Evolutionary conservation across 164 flowering plant genomes (phyloP).

Genomic region (grape (Vitis vinifera)): DNA sequence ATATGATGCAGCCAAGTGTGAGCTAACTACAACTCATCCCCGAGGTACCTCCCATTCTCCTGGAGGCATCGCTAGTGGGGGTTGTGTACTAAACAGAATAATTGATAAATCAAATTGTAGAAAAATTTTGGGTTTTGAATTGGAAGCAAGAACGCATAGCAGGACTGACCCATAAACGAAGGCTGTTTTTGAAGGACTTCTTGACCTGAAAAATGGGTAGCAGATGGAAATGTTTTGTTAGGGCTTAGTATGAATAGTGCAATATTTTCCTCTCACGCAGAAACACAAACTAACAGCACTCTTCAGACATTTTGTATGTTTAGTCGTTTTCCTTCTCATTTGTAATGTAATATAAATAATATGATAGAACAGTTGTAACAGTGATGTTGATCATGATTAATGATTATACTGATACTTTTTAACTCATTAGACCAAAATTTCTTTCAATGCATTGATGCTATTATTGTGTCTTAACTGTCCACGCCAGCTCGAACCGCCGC

Average conservation of each 20-base stretch:
- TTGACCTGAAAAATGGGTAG: neutral
- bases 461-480: too few relatives aligned
- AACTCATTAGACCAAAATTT: too few relatives aligned
- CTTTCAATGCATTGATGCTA: too few relatives aligned
- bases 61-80: too few relatives aligned
- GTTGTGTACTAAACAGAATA: neutral
- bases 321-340: neutral
- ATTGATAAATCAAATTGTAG: neutral
- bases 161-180: neutral
- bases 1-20: slow-evolving; percentile 36
- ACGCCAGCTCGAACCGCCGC: too few relatives aligned
- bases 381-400: neutral
- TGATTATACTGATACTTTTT: too few relatives aligned
- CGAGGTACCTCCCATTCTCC: too few relatives aligned
- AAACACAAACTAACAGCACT: neutral
- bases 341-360: slow-evolving; percentile 6
- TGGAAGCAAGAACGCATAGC: neutral
- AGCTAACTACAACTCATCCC: slow-evolving; percentile 19
- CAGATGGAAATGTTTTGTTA: neutral
- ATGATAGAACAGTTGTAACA: neutral
- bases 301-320: neutral
- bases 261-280: neutral
- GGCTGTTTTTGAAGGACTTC: neutral
- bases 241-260: neutral
- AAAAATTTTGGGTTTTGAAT: neutral